phyloP scores from a whole-genome alignment of 2,329 filamentous ascomycete species.

The Pseudocercospora vitis region DNA sequence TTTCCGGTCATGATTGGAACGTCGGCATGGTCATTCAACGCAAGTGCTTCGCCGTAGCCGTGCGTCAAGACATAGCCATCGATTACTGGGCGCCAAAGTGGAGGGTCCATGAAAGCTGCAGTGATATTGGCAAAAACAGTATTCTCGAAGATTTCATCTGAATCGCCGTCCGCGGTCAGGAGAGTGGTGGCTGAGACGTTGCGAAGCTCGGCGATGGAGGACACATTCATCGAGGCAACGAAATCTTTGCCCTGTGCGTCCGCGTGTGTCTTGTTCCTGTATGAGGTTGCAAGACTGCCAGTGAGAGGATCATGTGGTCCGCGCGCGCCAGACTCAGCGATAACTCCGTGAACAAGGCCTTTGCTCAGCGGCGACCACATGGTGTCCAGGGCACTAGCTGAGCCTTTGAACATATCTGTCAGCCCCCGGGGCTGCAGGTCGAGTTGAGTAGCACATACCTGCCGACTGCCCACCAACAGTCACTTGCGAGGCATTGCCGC shows the following conservation, averaged over 20 bases:
- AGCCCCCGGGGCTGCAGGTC: background rate
- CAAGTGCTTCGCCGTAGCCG: slow-evolving; percentile 5
- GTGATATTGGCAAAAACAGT: slow-evolving; percentile 6
- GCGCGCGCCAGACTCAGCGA: slow-evolving; percentile 1
- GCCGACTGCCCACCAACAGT: background rate
- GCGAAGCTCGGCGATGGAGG: slow-evolving; percentile 8
- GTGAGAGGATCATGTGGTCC: slow-evolving; percentile 3
- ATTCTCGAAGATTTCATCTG: slow-evolving; percentile 1
- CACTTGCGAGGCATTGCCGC: slow-evolving; percentile 38
- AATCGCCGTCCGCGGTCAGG: background rate
- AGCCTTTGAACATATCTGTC: background rate
- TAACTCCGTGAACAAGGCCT: background rate
- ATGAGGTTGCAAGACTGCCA: background rate
- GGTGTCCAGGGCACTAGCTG: background rate
- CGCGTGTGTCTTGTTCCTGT: background rate
- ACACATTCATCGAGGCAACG: slow-evolving; percentile 7
- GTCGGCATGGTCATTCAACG: background rate
- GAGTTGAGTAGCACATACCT: background rate
- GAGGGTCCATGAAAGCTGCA: slow-evolving; percentile 8
- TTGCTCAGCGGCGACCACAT: background rate
- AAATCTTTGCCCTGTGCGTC: background rate
- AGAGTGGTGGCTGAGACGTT: slow-evolving; percentile 5
- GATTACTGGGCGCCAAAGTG: slow-evolving; percentile 9
- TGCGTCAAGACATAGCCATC: slow-evolving; percentile 8
- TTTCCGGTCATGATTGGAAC: slow-evolving; percentile 8